Percentiles rank a stretch among this genome's conserved stretches.
Conservation (phyloP, 2,329 filamentous ascomycete species). For the Aspergillus arachidicola region DNA sequence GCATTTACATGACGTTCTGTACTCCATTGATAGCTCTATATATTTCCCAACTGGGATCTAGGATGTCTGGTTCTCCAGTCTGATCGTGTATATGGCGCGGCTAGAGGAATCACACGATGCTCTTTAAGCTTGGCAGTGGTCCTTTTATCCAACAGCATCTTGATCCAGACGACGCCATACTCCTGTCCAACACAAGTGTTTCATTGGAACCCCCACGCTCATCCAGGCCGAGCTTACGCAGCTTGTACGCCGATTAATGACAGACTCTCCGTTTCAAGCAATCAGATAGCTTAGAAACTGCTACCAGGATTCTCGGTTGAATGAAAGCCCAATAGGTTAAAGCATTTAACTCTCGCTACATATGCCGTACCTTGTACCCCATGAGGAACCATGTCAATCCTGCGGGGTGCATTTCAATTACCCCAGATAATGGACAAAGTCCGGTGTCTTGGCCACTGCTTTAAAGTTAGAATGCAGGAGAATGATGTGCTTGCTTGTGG, state of each 20-base stretch:
- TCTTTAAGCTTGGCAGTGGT: not conserved
- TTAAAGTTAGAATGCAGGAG: not conserved
- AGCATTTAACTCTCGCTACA: not conserved
- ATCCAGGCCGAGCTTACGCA: not conserved
- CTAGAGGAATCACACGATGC: not conserved
- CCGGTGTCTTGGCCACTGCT: not conserved
- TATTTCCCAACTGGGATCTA: not conserved
- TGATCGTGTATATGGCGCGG: no score
- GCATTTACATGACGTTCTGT: not conserved
- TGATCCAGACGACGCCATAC: not conserved
- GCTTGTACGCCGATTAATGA: no score
- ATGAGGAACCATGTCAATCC: slow-evolving; percentile 1
- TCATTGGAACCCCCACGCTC: not conserved
- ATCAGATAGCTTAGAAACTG: not conserved
- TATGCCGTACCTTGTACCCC: not conserved
- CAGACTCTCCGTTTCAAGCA: not conserved
- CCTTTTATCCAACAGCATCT: not conserved
- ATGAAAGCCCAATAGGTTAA: not conserved
- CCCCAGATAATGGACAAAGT: not conserved
- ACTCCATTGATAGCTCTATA: not conserved
- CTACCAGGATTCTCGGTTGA: not conserved
- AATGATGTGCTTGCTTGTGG: not conserved
- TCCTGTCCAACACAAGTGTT: not conserved
- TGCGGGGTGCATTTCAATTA: not conserved
- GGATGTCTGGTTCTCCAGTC: not conserved